Conservation (phyloP, 1,284 basidiomycete species). For the Moesziomyces globuligerus region DNA sequence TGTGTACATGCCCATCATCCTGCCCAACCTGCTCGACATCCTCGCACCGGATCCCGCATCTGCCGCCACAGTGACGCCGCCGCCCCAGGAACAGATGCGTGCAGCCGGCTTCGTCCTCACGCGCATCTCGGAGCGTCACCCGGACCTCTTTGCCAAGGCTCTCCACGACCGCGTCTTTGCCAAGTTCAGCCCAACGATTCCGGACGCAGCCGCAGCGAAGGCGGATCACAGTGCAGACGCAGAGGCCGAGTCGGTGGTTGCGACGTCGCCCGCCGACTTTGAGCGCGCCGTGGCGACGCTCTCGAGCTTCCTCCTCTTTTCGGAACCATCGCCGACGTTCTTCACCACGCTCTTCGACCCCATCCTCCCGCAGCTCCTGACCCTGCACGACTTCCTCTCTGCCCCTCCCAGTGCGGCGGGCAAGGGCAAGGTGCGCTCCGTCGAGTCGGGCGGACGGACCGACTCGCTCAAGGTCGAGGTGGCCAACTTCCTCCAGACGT, state of each 20-base stretch:
- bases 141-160: slow-evolving; percentile 14
- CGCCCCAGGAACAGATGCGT: slow-evolving; percentile 49
- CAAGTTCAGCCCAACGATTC: slow-evolving; percentile 16
- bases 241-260: slow-evolving; percentile 1
- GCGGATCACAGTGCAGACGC: neutral
- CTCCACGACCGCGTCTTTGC: slow-evolving; percentile 29
- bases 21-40: slow-evolving; percentile 47
- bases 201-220: neutral
- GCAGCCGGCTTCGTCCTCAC: slow-evolving; percentile 54
- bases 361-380: slow-evolving; percentile 46
- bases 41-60: slow-evolving; percentile 39
- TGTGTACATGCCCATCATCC: slow-evolving; percentile 35
- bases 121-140: slow-evolving; percentile 45
- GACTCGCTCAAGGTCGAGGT: slow-evolving; percentile 36
- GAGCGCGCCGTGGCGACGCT: slow-evolving; percentile 39
- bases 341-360: slow-evolving; percentile 47
- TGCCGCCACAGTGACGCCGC: slow-evolving; percentile 32
- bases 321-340: slow-evolving; percentile 58
- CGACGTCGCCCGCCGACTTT: slow-evolving; percentile 11
- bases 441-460: slow-evolving; percentile 12
- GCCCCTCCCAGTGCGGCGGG: neutral
- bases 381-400: slow-evolving; percentile 37
- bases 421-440: slow-evolving; percentile 31
- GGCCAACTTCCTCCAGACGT: slow-evolving; percentile 49
- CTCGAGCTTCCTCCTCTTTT: slow-evolving; percentile 46